These are phyloP conservation scores for Aspergillus mulundensis DNA, from an alignment of 495 filamentous ascomycete genomes.

Conservation along the genomic window DNA sequence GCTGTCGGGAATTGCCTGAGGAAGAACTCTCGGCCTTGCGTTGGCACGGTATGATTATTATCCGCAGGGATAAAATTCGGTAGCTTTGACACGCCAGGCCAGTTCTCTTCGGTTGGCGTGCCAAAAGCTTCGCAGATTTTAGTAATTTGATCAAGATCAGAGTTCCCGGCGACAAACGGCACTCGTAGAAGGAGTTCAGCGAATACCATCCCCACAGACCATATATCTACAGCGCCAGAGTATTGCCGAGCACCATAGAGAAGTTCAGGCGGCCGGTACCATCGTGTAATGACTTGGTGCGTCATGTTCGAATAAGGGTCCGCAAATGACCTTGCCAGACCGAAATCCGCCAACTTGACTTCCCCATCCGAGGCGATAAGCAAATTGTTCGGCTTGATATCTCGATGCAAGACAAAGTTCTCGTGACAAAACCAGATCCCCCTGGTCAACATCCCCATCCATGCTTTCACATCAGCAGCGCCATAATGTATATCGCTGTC, in stretches of 20 bases:
- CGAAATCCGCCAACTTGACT: constrained; percentile 96
- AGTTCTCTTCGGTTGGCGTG: constrained; percentile 89
- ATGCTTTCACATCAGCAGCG: constrained; percentile 88
- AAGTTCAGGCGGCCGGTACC: constrained; percentile 94
- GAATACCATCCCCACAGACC: constrained; percentile 91
- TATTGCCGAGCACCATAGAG: constrained; percentile 88
- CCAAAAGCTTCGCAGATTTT: constrained; percentile 82
- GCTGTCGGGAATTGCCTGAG: constrained; percentile 67
- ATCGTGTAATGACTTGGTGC: constrained; percentile 89
- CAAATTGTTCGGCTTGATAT: constrained; percentile 99
- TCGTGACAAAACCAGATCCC: constrained; percentile 97
- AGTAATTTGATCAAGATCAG: constrained; percentile 73
- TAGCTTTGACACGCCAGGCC: constrained; percentile 84
- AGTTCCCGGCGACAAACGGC: constrained; percentile 74
- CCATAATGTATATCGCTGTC: constrained; percentile 74
- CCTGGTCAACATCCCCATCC: constrained; percentile 95
- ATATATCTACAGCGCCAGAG: constrained; percentile 85
- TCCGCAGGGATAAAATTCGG: constrained; percentile 67
- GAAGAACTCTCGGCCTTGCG: constrained; percentile 66
- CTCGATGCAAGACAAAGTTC: constrained; percentile 89
- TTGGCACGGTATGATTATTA: constrained; percentile 47
- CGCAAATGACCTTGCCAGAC: constrained; percentile 80
- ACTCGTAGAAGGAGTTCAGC: constrained; percentile 82
- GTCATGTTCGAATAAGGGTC: constrained; percentile 91
- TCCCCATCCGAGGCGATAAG: constrained; percentile 89